These are phyloP conservation scores for Debaryomyces sp. DNA, from an alignment of 1,139 yeast species.

Conservation along the genomic window DNA sequence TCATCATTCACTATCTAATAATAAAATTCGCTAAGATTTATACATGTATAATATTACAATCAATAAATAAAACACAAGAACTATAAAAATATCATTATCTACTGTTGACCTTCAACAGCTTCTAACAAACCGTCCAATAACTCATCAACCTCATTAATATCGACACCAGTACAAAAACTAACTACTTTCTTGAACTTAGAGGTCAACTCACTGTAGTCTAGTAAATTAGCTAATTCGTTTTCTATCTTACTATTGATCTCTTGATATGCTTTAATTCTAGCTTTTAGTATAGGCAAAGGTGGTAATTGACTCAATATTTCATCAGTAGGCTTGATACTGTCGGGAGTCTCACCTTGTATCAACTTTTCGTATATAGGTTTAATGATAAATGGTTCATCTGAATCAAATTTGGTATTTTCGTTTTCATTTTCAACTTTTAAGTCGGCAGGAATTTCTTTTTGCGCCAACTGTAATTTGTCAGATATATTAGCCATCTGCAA, in stretches of 20 bases:
- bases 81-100: slow-evolving; percentile 1
- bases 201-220: slow-evolving; percentile 65
- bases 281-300: slow-evolving; percentile 65
- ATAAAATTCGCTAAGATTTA: not conserved
- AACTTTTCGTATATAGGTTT: slow-evolving; percentile 57
- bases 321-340: slow-evolving; percentile 28
- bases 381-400: slow-evolving; percentile 83
- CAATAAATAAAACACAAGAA: slow-evolving; percentile 5
- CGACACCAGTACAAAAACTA: slow-evolving; percentile 87
- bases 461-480: slow-evolving; percentile 35
- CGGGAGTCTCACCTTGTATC: slow-evolving; percentile 32
- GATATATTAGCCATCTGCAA: slow-evolving; percentile 47
- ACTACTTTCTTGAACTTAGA: slow-evolving; percentile 87
- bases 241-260: slow-evolving; percentile 35
- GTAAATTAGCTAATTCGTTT: slow-evolving; percentile 55
- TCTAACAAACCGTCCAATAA: slow-evolving; percentile 82
- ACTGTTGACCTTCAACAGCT: slow-evolving; percentile 74
- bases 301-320: slow-evolving; percentile 47
- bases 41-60: slow-evolving; percentile 7
- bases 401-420: slow-evolving; percentile 52
- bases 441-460: slow-evolving; percentile 24
- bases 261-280: slow-evolving; percentile 79
- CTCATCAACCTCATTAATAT: slow-evolving; percentile 71
- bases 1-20: not conserved
- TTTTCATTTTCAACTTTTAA: slow-evolving; percentile 17